These are phyloP conservation scores for Cochlearia excelsa DNA, from an alignment of 345 rosid genomes.

Conservation along the genomic window DNA sequence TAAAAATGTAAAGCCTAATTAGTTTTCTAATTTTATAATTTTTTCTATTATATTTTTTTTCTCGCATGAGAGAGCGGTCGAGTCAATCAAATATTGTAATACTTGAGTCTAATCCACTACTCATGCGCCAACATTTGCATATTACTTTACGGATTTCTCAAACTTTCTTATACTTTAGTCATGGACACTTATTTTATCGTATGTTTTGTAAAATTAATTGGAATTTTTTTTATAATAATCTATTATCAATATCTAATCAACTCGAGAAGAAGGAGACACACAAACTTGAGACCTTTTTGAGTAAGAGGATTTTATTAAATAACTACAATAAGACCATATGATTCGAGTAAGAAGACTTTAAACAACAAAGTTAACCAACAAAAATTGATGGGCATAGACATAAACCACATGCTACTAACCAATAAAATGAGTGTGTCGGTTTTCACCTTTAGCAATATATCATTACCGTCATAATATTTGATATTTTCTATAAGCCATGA, in stretches of 20 bases:
- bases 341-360: conserved; percentile 25
- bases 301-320: conserved; percentile 3
- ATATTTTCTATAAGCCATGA: conserved; percentile 16
- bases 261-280: conserved; percentile 2
- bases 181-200: conserved; percentile 2
- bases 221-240: not conserved
- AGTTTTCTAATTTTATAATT: not conserved
- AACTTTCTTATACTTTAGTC: conserved; percentile 4
- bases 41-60: conserved; percentile 12
- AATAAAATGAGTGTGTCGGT: conserved; percentile 36
- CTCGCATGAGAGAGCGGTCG: conserved; percentile 28
- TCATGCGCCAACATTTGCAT: conserved; percentile 11
- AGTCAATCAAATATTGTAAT: conserved; percentile 22
- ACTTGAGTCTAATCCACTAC: conserved; percentile 14
- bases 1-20: not conserved
- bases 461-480: conserved; percentile 19
- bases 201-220: no score
- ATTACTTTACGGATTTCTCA: conserved; percentile 24
- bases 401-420: conserved; percentile 35
- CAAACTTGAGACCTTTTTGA: not conserved
- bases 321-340: conserved; percentile 17
- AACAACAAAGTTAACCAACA: conserved; percentile 26
- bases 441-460: conserved; percentile 26
- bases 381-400: conserved; percentile 25
- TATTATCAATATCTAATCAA: not conserved